These are phyloP conservation scores for Vinca major DNA, from an alignment of 305 asterid species.

Conservation along the genomic window DNA sequence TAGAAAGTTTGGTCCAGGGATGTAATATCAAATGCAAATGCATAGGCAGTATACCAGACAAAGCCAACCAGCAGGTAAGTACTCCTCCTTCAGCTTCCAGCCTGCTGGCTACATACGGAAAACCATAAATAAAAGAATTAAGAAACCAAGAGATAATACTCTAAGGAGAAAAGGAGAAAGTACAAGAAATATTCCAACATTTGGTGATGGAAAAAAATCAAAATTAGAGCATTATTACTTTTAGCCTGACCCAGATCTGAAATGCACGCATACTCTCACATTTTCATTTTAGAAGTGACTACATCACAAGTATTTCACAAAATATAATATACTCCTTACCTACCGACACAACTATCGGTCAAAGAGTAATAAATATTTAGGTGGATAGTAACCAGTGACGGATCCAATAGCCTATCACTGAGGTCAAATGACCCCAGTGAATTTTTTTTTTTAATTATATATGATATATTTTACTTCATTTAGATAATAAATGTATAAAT, in stretches of 20 bases:
- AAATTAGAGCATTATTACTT: background rate
- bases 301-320: background rate
- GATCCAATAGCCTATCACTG: too few species aligned
- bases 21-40: conserved; percentile 6
- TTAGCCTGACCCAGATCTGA: background rate
- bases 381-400: too few species aligned
- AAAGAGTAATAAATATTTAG: too few species aligned
- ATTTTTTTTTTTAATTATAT: too few species aligned
- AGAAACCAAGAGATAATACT: background rate
- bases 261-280: background rate
- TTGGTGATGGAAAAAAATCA: background rate
- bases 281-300: background rate
- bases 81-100: conserved; percentile 90
- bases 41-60: conserved; percentile 60
- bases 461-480: too few species aligned
- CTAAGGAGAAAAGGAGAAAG: background rate
- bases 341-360: too few species aligned
- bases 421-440: too few species aligned
- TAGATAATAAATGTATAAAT: too few species aligned
- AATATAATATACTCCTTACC: background rate
- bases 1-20: conserved; percentile 8
- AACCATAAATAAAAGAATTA: background rate
- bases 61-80: conserved; percentile 90
- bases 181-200: background rate
- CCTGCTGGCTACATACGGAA: conserved; percentile 76